Percentiles rank a stretch among this genome's conserved stretches.
Conservation (phyloP, 768 basidiomycete genomes). For the Pulveroboletus sp. region DNA sequence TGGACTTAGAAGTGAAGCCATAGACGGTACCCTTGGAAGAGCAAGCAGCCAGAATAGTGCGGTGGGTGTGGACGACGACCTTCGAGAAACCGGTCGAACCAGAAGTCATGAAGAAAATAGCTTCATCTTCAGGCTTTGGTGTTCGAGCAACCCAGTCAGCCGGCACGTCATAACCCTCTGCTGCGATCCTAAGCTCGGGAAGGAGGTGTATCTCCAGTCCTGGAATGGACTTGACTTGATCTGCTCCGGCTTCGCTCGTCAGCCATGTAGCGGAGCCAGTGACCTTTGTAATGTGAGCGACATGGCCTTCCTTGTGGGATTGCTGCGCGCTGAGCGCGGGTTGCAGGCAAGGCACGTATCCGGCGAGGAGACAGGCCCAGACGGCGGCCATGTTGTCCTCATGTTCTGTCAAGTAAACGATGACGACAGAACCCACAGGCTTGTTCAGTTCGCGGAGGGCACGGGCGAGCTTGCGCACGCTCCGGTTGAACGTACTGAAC, state of each 20-base stretch:
- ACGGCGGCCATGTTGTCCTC: not conserved
- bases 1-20: not conserved
- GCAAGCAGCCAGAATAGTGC: not conserved
- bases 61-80: not conserved
- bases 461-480: not conserved
- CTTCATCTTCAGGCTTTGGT: not conserved
- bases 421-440: not conserved
- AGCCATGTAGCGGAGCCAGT: constrained; percentile 19
- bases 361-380: not conserved
- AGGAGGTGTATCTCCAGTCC: constrained; percentile 18
- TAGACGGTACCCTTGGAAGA: not conserved
- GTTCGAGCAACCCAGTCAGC: constrained; percentile 10
- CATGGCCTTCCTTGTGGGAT: not conserved
- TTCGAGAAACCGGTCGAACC: not conserved
- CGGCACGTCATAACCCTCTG: constrained; percentile 7
- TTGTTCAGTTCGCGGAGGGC: not conserved
- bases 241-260: constrained; percentile 21
- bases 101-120: not conserved
- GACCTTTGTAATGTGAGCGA: constrained; percentile 14
- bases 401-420: not conserved
- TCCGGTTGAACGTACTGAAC: not conserved
- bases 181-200: constrained; percentile 19
- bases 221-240: constrained; percentile 5
- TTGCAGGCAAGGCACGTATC: not conserved
- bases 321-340: not conserved